Base-by-base conservation (phyloP, 495 filamentous ascomycete species). In the Amniculicola lignicola region DNA sequence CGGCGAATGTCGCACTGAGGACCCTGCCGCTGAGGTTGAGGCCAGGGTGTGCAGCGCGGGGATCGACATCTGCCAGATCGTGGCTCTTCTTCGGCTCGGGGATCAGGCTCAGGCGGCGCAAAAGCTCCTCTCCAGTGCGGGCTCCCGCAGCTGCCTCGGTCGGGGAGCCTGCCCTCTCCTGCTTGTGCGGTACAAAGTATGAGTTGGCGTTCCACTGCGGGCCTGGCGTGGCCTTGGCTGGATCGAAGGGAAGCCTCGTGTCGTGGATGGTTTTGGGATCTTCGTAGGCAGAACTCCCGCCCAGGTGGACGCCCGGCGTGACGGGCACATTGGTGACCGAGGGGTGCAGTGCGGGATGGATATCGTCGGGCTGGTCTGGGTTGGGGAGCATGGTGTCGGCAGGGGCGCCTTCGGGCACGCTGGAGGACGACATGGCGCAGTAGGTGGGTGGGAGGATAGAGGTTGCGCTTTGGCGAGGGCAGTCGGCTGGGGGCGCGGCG, bases 1-100 rank as follows among this genome's bases (percentile, higher is more conserved):
- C 82, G 61, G 83, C 89, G 65, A 92, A 92, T 18, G 88, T 88
- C 15, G 85, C 90, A 39, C 88, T 93, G 58, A 96, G 93, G 54
- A 95, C 79, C 53, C 85, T 82, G 1, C 90, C 89, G 38, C 82
- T 91, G 39, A 96, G 77, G 38, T 79, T 75, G 16, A 96, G 70
- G 28, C 77, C 77, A 2, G 87, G 86, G 66, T 88, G 80, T 33
- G 80, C 77, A 37, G 76, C 73, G 59, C 80, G 77, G 14, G 81
- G 80, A 59, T 86, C 79, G 36, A 80, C 68, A 25, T 85, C 80
- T 3, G 73, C 69, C 51, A 84, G 70, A 14, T 80, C 78, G 29
- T 79, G 74, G 9, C 16, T 9, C 25, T 68, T 67, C 25, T 72
- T 71, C 6, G 69, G 65, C 48, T 65, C 70, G 21, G 66, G 67